phyloP scores from a whole-genome alignment of 768 basidiomycete species.

The Boletus edulis region DNA sequence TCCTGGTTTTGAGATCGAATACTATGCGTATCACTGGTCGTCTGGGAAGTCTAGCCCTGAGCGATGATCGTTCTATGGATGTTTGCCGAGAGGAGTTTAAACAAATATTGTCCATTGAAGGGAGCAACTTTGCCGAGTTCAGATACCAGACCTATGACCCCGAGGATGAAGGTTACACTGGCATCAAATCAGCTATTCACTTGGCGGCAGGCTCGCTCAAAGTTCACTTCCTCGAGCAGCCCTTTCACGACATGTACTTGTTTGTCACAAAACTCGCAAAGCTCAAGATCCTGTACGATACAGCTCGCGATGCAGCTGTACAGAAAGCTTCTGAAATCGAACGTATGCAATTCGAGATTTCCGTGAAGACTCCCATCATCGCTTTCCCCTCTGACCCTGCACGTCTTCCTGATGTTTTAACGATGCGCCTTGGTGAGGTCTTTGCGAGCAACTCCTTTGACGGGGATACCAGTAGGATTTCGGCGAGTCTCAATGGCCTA shows the following conservation, averaged over 20 bases:
- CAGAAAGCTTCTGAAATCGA: constrained; percentile 92
- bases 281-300: constrained; percentile 92
- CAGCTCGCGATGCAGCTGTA: constrained; percentile 89
- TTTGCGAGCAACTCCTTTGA: constrained; percentile 75
- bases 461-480: constrained; percentile 51
- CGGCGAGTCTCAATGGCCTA: constrained; percentile 79
- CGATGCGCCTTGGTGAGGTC: constrained; percentile 87
- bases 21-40: constrained; percentile 78
- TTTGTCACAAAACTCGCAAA: constrained; percentile 85
- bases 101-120: constrained; percentile 89
- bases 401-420: constrained; percentile 62
- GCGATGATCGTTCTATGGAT: constrained; percentile 60
- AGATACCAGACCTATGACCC: constrained; percentile 90
- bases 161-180: constrained; percentile 61
- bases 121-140: constrained; percentile 91
- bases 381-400: constrained; percentile 75
- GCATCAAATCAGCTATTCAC: constrained; percentile 79
- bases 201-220: constrained; percentile 88
- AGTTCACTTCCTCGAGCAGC: constrained; percentile 83
- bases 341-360: constrained; percentile 89
- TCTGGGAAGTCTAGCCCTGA: constrained; percentile 79
- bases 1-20: constrained; percentile 65
- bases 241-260: constrained; percentile 83
- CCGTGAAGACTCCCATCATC: constrained; percentile 88
- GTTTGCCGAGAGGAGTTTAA: constrained; percentile 68